Conservation (phyloP, 1,284 basidiomycete genomes). For the Malassezia pachydermatis region DNA sequence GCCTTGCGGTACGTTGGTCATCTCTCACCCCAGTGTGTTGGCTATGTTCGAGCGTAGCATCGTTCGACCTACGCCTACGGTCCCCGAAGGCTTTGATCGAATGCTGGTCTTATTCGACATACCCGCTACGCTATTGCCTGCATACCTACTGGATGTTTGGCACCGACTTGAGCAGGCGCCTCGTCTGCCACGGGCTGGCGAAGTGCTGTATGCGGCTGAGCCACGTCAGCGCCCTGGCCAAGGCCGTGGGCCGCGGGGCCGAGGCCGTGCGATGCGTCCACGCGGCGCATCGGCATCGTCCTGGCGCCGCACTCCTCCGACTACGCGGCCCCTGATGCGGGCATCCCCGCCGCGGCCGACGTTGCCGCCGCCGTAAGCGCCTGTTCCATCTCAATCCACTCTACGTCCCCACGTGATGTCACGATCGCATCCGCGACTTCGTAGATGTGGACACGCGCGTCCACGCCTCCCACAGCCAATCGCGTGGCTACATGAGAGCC, state of each 20-base stretch:
- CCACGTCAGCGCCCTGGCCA: slow-evolving; percentile 1
- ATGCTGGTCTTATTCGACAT: slow-evolving; percentile 1
- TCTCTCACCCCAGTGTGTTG: slow-evolving; percentile 6
- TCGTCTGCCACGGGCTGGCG: slow-evolving; percentile 4
- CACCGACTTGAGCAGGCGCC: neutral
- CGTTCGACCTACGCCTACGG: neutral
- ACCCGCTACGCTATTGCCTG: neutral
- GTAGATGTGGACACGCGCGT: slow-evolving; percentile 84
- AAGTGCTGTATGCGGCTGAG: slow-evolving; percentile 7
- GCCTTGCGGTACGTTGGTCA: slow-evolving; percentile 9
- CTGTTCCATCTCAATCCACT: slow-evolving; percentile 24
- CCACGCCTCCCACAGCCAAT: slow-evolving; percentile 72
- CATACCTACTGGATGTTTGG: neutral
- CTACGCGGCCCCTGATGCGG: no score
- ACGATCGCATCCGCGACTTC: slow-evolving; percentile 47
- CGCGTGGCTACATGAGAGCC: slow-evolving; percentile 56
- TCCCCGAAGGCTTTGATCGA: slow-evolving; percentile 15
- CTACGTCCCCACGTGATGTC: slow-evolving; percentile 24
- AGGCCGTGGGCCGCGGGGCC: neutral
- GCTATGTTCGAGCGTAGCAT: slow-evolving; percentile 8
- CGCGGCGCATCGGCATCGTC: no score
- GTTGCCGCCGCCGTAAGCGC: slow-evolving; percentile 15
- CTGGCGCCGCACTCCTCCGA: no score
- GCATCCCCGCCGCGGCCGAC: neutral
- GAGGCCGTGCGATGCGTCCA: neutral